A percentile compares a stretch with the other conserved stretches of the same genome.
Conservation (phyloP, 306 rosid species). For the Acmispon strigosus region DNA sequence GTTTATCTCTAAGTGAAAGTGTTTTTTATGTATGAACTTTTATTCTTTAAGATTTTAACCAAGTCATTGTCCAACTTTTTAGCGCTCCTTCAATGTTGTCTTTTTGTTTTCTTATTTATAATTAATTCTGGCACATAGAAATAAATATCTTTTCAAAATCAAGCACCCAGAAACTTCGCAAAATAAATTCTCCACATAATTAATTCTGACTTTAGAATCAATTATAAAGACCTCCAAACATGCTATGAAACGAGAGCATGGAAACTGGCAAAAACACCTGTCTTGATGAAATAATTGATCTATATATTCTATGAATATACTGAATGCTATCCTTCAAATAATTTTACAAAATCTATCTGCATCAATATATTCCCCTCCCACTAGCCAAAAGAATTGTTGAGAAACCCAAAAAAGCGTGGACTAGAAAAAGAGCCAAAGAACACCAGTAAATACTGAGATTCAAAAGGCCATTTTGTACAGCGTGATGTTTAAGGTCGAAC, state of each 20-base stretch:
- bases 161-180: too few species aligned
- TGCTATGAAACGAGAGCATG: too few species aligned
- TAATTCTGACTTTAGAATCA: too few species aligned
- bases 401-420: neutral
- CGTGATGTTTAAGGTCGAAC: neutral
- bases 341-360: slow-evolving; percentile 4
- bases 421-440: neutral
- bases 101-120: too few species aligned
- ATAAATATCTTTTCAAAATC: too few species aligned
- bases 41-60: too few species aligned
- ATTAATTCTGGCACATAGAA: too few species aligned
- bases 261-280: neutral
- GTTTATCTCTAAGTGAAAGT: too few species aligned
- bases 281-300: neutral
- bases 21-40: too few species aligned
- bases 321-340: slow-evolving; percentile 8
- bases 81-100: neutral
- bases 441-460: neutral
- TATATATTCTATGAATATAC: neutral
- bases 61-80: neutral
- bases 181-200: too few species aligned
- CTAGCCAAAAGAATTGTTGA: neutral
- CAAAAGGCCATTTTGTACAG: slow-evolving; percentile 19
- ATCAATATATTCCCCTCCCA: neutral
- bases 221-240: too few species aligned